Evolutionary conservation across 257 asterid genomes (phyloP).

Genomic region (Solanum corneliomulleri): DNA sequence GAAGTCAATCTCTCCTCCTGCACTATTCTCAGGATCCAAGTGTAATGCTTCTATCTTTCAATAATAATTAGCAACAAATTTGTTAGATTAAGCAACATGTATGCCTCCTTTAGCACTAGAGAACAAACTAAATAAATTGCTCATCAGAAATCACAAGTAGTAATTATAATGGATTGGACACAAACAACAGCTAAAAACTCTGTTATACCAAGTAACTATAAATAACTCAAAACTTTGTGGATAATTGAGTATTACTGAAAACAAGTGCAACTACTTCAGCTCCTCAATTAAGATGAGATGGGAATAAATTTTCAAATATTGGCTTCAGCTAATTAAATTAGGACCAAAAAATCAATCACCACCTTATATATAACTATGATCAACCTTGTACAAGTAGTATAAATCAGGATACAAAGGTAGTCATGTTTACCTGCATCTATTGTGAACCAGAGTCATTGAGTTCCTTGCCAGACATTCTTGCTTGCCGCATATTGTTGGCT

Average conservation of each 20-base stretch:
- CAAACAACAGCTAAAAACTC: background rate
- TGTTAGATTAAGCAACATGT: background rate
- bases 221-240: background rate
- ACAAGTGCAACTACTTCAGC: background rate
- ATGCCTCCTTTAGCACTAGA: background rate
- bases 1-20: background rate
- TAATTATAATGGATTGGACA: background rate
- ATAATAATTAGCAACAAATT: background rate
- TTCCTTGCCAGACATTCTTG: constrained; percentile 80
- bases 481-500: constrained; percentile 70
- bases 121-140: background rate
- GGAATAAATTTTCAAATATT: background rate
- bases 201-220: background rate
- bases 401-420: background rate
- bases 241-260: background rate
- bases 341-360: background rate
- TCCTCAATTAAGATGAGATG: background rate
- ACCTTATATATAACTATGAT: background rate
- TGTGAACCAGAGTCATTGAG: constrained; percentile 92
- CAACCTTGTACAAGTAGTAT: background rate
- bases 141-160: background rate
- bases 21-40: background rate
- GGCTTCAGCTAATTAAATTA: background rate
- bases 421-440: constrained; percentile 76
- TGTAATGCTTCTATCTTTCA: background rate